phyloP scores from a whole-genome alignment of 148 eudicot genomes.

The Selenicereus undatus region DNA sequence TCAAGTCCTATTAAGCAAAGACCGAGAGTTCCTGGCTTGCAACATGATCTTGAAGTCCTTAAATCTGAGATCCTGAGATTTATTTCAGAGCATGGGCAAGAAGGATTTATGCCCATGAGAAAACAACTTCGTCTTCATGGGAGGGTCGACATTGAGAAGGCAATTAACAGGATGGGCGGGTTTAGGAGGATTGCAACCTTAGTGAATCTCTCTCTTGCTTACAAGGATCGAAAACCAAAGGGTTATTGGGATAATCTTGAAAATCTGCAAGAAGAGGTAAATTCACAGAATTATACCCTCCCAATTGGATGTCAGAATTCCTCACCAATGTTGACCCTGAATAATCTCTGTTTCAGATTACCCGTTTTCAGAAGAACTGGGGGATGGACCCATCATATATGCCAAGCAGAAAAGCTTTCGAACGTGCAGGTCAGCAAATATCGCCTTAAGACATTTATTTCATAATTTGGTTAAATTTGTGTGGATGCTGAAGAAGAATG shows the following conservation, averaged over 20 bases:
- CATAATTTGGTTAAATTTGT: not conserved
- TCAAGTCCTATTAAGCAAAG: slow-evolving; percentile 49
- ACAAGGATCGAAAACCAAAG: slow-evolving; percentile 90
- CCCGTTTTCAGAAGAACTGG: slow-evolving; percentile 87
- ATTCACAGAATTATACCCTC: slow-evolving; percentile 6
- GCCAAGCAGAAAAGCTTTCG: slow-evolving; percentile 95
- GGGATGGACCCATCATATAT: slow-evolving; percentile 91
- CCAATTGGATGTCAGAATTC: not conserved
- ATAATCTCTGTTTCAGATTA: slow-evolving; percentile 42
- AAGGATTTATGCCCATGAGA: slow-evolving; percentile 99
- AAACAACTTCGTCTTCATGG: slow-evolving; percentile 84
- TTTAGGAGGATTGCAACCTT: slow-evolving; percentile 72
- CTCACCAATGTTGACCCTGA: not conserved
- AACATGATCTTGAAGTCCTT: slow-evolving; percentile 76
- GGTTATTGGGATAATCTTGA: slow-evolving; percentile 97
- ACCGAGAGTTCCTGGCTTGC: slow-evolving; percentile 84
- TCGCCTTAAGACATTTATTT: slow-evolving; percentile 1
- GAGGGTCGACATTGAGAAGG: slow-evolving; percentile 92
- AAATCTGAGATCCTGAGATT: slow-evolving; percentile 67
- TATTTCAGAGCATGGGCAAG: slow-evolving; percentile 79
- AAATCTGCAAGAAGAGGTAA: slow-evolving; percentile 85
- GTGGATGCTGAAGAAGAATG: not conserved
- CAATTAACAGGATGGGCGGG: slow-evolving; percentile 93
- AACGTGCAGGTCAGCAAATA: slow-evolving; percentile 67
- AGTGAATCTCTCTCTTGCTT: slow-evolving; percentile 89